Percentiles rank a stretch among this genome's conserved stretches.
Conservation (phyloP, 306 rosid genomes). For the Acacia acuminata region DNA sequence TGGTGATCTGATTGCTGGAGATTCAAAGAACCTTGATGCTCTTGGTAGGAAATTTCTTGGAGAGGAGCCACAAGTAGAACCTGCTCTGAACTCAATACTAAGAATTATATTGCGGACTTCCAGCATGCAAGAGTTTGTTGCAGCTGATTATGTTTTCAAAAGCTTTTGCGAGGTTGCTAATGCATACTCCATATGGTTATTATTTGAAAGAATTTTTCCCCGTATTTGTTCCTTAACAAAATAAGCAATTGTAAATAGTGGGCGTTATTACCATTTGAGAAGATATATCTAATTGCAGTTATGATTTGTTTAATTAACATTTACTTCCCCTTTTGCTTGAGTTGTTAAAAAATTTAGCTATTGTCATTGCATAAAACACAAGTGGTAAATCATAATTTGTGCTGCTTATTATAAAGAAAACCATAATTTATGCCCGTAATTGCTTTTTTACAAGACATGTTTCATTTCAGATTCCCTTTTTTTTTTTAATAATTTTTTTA, state of each 20-base stretch:
- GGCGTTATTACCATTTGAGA: constrained; percentile 20
- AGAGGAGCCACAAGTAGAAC: constrained; percentile 76
- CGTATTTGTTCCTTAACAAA: constrained; percentile 9
- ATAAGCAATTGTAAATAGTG: constrained; percentile 10
- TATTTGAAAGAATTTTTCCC: constrained; percentile 13
- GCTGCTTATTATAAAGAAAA: background rate
- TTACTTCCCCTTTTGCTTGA: constrained; percentile 6
- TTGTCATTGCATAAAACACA: background rate
- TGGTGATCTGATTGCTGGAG: constrained; percentile 80
- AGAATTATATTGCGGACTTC: constrained; percentile 86
- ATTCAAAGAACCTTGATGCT: constrained; percentile 72
- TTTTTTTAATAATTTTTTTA: background rate
- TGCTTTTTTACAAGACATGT: constrained; percentile 1
- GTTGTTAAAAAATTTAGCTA: background rate
- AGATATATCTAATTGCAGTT: constrained; percentile 15
- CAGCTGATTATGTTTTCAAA: constrained; percentile 87
- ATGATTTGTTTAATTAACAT: background rate
- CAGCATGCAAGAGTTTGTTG: constrained; percentile 78
- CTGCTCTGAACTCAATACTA: constrained; percentile 84
- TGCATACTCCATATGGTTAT: constrained; percentile 9
- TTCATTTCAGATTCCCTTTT: background rate
- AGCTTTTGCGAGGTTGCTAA: constrained; percentile 87
- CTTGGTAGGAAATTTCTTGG: constrained; percentile 86
- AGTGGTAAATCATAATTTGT: constrained; percentile 1
- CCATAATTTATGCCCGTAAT: background rate